A percentile compares a stretch with the other conserved stretches of the same genome.
Evolutionary conservation across 345 rosid genomes (phyloP).

Genomic region (Citrus unshiu): DNA sequence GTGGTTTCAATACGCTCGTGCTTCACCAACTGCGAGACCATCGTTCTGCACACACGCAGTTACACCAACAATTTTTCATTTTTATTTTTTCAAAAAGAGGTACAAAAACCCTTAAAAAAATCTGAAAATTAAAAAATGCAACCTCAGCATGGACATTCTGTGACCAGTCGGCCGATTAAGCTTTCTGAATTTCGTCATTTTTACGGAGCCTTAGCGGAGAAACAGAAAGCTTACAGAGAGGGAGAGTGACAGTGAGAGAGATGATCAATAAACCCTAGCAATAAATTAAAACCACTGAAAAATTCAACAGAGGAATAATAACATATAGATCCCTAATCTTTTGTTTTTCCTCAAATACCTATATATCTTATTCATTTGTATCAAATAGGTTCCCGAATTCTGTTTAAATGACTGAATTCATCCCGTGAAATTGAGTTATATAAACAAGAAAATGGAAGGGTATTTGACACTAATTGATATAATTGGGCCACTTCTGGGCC

Average conservation of each 20-base stretch:
- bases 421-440: background rate
- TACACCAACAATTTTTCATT: background rate
- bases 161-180: conserved; percentile 71
- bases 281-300: background rate
- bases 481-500: background rate
- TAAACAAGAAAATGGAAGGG: background rate
- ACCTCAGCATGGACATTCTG: conserved; percentile 96
- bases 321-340: background rate
- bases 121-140: background rate
- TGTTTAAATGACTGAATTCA: background rate
- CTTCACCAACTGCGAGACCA: conserved; percentile 96
- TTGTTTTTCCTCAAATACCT: background rate
- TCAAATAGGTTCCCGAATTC: background rate
- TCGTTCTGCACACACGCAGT: conserved; percentile 44
- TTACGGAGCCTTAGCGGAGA: background rate
- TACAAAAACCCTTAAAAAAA: background rate
- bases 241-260: background rate
- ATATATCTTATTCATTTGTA: background rate
- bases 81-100: background rate
- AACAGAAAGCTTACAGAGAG: conserved; percentile 3
- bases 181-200: conserved; percentile 86
- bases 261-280: conserved; percentile 1
- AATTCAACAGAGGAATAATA: background rate
- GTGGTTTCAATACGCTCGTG: conserved; percentile 94
- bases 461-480: no score